phyloP scores from a whole-genome alignment of 2,329 filamentous ascomycete species.

The Fusarium phyllophilum region DNA sequence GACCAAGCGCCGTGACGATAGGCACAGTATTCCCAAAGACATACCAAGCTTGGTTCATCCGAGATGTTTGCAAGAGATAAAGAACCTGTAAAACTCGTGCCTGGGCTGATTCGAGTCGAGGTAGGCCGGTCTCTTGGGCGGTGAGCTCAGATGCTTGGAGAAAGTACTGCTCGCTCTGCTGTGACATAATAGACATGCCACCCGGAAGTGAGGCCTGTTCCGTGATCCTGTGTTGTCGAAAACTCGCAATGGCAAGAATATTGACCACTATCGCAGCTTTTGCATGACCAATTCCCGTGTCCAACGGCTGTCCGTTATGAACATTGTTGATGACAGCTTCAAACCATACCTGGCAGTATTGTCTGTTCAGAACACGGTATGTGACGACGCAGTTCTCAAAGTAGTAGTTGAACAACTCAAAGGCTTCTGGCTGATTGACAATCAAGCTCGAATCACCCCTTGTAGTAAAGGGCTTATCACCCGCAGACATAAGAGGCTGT shows the following conservation, averaged over 20 bases:
- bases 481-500: conserved; percentile 57
- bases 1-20: conserved; percentile 58
- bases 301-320: conserved; percentile 49
- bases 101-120: conserved; percentile 66
- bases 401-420: conserved; percentile 59
- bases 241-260: conserved; percentile 57
- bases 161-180: conserved; percentile 53
- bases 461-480: conserved; percentile 59
- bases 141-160: conserved; percentile 53
- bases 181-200: not conserved
- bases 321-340: conserved; percentile 53
- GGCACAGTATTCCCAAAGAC: conserved; percentile 67
- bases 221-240: conserved; percentile 29
- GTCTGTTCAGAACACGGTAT: conserved; percentile 66
- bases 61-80: conserved; percentile 67
- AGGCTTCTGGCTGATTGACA: conserved; percentile 51
- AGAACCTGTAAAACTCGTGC: conserved; percentile 66
- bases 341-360: conserved; percentile 61
- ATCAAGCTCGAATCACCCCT: conserved; percentile 46
- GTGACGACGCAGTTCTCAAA: conserved; percentile 71
- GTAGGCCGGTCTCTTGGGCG: conserved; percentile 61
- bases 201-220: not conserved
- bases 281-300: conserved; percentile 53
- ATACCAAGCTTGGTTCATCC: conserved; percentile 70
- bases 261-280: conserved; percentile 60